Evolutionary conservation across 1,284 basidiomycete species (phyloP).

Genomic region (Neolentinus lepideus): DNA sequence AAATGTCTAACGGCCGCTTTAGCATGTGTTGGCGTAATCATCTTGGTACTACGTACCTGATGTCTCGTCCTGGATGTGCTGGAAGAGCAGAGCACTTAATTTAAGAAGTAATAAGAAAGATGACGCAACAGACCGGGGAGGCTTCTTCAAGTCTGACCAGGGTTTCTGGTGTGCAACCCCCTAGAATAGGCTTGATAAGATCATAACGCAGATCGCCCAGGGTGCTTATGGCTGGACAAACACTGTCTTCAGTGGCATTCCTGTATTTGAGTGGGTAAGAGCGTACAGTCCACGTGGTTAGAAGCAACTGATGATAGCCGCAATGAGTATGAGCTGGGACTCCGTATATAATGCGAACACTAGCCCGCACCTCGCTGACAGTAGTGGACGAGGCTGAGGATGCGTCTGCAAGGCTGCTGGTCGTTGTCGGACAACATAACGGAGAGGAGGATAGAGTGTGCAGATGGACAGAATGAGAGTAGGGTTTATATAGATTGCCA

Average conservation of each 20-base stretch:
- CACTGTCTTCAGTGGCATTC: background rate
- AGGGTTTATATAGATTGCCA: background rate
- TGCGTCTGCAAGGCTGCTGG: constrained; percentile 24
- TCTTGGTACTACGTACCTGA: constrained; percentile 34
- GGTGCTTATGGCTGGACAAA: constrained; percentile 40
- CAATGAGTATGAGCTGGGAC: constrained; percentile 5
- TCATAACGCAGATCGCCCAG: constrained; percentile 52
- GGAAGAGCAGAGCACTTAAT: constrained; percentile 11
- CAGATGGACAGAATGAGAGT: background rate
- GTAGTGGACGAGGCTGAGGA: constrained; percentile 34
- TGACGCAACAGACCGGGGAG: constrained; percentile 49
- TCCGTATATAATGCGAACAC: background rate
- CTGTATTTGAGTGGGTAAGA: background rate
- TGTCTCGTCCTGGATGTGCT: constrained; percentile 55
- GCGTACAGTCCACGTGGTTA: constrained; percentile 10
- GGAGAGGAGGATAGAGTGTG: background rate
- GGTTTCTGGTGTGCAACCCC: constrained; percentile 63
- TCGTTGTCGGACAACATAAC: constrained; percentile 20
- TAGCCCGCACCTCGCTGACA: constrained; percentile 15
- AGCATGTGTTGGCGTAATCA: constrained; percentile 10
- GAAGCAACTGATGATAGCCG: constrained; percentile 7
- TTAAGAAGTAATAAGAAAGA: constrained; percentile 4
- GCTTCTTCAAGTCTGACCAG: constrained; percentile 57
- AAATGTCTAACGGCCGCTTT: constrained; percentile 43
- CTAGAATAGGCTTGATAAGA: constrained; percentile 63